Evolutionary conservation across 139 green algal species (phyloP).

Genomic region (Volvox africanus): DNA sequence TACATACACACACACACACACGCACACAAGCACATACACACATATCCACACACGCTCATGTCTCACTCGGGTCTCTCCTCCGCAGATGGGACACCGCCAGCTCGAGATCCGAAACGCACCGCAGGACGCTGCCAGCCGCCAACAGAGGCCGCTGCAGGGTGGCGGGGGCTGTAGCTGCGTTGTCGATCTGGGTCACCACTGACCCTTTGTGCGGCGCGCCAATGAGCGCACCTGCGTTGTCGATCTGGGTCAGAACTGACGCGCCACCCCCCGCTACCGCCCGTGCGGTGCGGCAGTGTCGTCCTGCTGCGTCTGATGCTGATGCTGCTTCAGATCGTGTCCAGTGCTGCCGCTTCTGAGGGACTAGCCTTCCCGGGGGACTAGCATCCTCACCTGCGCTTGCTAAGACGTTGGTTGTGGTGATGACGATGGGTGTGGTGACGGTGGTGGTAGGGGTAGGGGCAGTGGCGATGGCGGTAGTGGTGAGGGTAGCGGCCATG

Average conservation of each 20-base stretch:
- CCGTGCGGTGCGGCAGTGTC: too few species aligned
- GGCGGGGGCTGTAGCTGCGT: too few species aligned
- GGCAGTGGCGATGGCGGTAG: neutral
- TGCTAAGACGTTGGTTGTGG: neutral
- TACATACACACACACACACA: too few species aligned
- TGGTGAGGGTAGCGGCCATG: neutral
- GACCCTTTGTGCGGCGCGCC: too few species aligned
- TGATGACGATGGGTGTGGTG: neutral
- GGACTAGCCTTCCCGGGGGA: too few species aligned
- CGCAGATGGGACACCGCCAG: slow-evolving; percentile 30
- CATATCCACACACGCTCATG: neutral
- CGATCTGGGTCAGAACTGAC: too few species aligned
- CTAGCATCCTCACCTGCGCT: too few species aligned
- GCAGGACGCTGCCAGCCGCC: neutral
- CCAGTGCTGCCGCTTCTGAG: neutral
- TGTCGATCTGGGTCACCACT: too few species aligned
- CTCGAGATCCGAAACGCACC: slow-evolving; percentile 11
- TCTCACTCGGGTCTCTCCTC: neutral
- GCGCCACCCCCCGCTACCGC: too few species aligned
- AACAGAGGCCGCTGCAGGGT: too few species aligned
- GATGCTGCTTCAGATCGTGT: neutral
- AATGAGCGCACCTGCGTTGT: too few species aligned
- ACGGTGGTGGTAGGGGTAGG: neutral
- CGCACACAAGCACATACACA: too few species aligned
- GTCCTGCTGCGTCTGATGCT: neutral